These are phyloP conservation scores for Flaveria floridana DNA, from an alignment of 140 eudicot species.

Conservation along the genomic window DNA sequence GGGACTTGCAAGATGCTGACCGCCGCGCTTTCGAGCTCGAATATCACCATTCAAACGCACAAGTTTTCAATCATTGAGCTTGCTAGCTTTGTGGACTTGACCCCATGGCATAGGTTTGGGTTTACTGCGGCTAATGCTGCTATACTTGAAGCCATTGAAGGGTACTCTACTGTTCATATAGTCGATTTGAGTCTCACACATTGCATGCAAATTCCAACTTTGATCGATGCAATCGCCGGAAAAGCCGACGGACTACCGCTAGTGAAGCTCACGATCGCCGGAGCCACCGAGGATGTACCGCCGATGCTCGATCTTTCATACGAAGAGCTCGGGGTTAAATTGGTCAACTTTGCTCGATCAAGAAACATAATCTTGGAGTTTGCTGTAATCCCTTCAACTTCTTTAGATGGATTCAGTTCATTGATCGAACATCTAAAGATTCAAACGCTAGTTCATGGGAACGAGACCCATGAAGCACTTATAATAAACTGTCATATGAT, in stretches of 20 bases:
- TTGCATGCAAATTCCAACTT: slow-evolving; percentile 97
- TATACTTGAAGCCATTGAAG: slow-evolving; percentile 68
- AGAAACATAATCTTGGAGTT: slow-evolving; percentile 68
- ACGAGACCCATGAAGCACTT: slow-evolving; percentile 50
- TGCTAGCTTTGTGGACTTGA: slow-evolving; percentile 76
- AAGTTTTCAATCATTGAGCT: slow-evolving; percentile 80
- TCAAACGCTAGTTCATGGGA: slow-evolving; percentile 43
- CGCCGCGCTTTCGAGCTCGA: slow-evolving; percentile 39
- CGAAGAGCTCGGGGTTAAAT: slow-evolving; percentile 68
- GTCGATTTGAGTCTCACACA: slow-evolving; percentile 76
- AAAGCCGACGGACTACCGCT: slow-evolving; percentile 57
- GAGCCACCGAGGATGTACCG: slow-evolving; percentile 60
- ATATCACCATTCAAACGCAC: slow-evolving; percentile 45
- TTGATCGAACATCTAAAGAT: slow-evolving; percentile 62
- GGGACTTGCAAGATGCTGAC: slow-evolving; percentile 66
- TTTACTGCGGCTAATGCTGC: slow-evolving; percentile 88
- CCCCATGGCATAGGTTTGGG: slow-evolving; percentile 98
- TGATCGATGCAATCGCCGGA: slow-evolving; percentile 72
- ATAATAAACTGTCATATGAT: slow-evolving; percentile 89
- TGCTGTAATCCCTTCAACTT: slow-evolving; percentile 56
- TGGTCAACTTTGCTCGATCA: slow-evolving; percentile 72
- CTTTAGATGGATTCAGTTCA: slow-evolving; percentile 62
- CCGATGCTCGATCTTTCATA: slow-evolving; percentile 77
- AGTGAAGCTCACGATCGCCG: slow-evolving; percentile 73
- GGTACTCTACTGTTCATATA: slow-evolving; percentile 56